Evolutionary conservation across 2,329 filamentous ascomycete genomes (phyloP), one percentile per base, ranked within the genome.

Genomic region (Neopestalotiopsis rosae): DNA sequence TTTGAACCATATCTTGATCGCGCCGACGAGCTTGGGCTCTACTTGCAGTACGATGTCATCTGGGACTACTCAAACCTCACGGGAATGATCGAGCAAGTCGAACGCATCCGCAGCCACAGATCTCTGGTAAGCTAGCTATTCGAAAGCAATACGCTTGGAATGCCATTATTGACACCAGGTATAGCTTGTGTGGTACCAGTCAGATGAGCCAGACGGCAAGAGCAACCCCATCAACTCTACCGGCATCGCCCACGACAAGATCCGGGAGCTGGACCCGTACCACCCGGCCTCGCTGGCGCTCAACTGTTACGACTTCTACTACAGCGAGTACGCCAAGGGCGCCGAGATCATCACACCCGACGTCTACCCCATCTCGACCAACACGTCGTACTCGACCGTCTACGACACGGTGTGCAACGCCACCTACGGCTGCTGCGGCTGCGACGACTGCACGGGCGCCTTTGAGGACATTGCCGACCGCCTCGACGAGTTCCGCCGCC

Each of bases 261-360:
- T 87, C 69, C 81, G 81, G 66, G 71, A 73, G 3, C 72, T 86
- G 5, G 86, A 88, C 71, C 84, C 84, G 0, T 88, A 87, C 71
- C 86, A 87, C 74, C 86, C 86, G 0, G 79, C 86, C n/a, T 83
- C 81, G 5, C 78, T 87, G 3, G 82, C 82, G 3, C 77, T 88
- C 38, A 88, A 87, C 71, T 88, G 86, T 75, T 80, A 81, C 61
- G 85, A 87, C 71, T 88, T 85, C 74, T 81, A 86, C 73, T 88
- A 85, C 73, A 70, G 76, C 32, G 78, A 84, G n/a, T 88, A 88
- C 72, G 77, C 82, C 1, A 74, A 80, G 1, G 86, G 86, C 9
- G 82, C 84, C 0, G 85, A 88, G 69, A 86, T 87, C 69, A 79
- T 88, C 42, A 79, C 86, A 59, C 80, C 82, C 65, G 86, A 88